Base-by-base conservation (phyloP, 1,284 basidiomycete species). In the Tylopilus orsonianus region DNA sequence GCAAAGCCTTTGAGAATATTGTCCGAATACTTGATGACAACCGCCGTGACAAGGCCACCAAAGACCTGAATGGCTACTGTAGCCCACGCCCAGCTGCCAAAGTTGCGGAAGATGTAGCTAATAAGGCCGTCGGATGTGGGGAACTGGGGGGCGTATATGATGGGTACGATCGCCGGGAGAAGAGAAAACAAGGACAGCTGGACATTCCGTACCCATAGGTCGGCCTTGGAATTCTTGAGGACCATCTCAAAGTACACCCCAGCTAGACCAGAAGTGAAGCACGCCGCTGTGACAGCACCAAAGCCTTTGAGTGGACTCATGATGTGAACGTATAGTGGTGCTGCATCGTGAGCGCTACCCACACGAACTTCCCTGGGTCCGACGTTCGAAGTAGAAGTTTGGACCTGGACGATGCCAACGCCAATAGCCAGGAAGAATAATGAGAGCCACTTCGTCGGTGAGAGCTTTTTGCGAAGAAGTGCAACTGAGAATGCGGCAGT, bases 1-100 rank as follows among this genome's bases (percentile, higher is more conserved):
- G 96, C 96, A 62, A 98, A 99, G 22, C 95, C 93, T 69, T 97
- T 96, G 65, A 92, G 75, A 62, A 94, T 93, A 68, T 93, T 93
- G 70, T 93, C 90, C 52, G 88, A 85, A 64, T 92, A 90, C 69
- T 90, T 91, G 77, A 91, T 91, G 46, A 91, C 88, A 8, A 91
- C 62, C 2, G 95, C 94, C 6, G 96, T 97, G 46, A 98, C 71
- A 27, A 99, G 77, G 1, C 96, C 96, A 30, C 96, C 96, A 49
- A 94, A 79, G 33, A 96, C 95, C 70, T 98, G 95, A 23, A 87
- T 85, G 5, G 75, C 66, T 26, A 98, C 93, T 0, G 93, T 97
- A 16, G 90, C 91, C 85, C 93, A 93, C 0, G 95, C 95, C 92
- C 93, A 97, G 6, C 75, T 74, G 27, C 91, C 92, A 66, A 97